Conservation (phyloP, 352 stramenopile species). For the Globisporangium heterothallicum region DNA sequence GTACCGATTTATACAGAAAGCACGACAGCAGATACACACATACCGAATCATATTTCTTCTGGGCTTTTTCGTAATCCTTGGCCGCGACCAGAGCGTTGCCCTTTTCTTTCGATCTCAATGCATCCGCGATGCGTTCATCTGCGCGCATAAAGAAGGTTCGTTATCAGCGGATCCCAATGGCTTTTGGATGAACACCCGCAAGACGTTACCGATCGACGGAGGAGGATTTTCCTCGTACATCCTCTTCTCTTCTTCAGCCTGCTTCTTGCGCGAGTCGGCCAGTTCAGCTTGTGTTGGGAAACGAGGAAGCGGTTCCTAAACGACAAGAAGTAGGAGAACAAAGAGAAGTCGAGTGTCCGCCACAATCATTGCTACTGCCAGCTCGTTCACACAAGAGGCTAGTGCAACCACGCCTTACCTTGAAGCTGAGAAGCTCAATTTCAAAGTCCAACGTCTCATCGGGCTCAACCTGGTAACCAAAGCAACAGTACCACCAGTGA, state of each 20-base stretch:
- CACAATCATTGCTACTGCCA: neutral
- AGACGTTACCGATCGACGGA: constrained; percentile 58
- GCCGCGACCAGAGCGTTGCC: constrained; percentile 60
- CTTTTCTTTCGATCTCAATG: constrained; percentile 76
- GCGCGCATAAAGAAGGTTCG: neutral
- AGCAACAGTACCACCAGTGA: neutral
- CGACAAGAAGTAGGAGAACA: neutral
- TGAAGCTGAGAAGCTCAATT: constrained; percentile 77
- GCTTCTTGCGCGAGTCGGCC: constrained; percentile 74
- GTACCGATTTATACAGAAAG: too few species aligned
- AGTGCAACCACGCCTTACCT: constrained; percentile 25
- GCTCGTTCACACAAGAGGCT: neutral
- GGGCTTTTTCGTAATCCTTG: constrained; percentile 69
- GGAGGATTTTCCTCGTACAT: constrained; percentile 82
- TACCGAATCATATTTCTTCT: constrained; percentile 86
- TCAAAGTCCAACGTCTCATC: constrained; percentile 85
- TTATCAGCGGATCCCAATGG: too few species aligned
- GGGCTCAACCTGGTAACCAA: constrained; percentile 44
- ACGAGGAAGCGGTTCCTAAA: constrained; percentile 66
- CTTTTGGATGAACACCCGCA: neutral
- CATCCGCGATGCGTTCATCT: constrained; percentile 69
- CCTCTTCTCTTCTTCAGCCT: constrained; percentile 79
- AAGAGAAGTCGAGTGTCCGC: neutral
- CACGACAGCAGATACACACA: too few species aligned
- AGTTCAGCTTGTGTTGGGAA: constrained; percentile 82